Evolutionary conservation across 1,139 yeast genomes (phyloP).

Genomic region (Geotrichum restrictum): DNA sequence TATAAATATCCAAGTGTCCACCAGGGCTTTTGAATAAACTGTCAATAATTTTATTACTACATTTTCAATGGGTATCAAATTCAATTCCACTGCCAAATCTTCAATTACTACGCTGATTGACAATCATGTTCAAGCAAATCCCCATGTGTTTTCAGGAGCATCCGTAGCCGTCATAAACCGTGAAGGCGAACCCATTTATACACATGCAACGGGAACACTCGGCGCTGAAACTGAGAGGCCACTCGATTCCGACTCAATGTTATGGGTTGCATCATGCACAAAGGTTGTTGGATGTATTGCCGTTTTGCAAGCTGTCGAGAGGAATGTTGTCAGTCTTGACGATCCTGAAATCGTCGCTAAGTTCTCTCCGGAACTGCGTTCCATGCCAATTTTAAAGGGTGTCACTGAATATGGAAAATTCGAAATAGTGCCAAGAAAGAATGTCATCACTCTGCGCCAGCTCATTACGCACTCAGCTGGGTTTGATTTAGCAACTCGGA

Average conservation of each 20-base stretch:
- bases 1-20: no score
- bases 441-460: conserved; percentile 45
- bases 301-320: conserved; percentile 46
- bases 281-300: conserved; percentile 50
- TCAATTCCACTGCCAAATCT: no score
- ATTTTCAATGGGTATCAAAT: no score
- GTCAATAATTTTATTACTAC: no score
- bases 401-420: conserved; percentile 42
- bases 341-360: conserved; percentile 33
- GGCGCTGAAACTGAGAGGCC: conserved; percentile 27
- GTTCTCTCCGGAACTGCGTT: conserved; percentile 44
- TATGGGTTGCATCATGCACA: conserved; percentile 48
- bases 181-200: conserved; percentile 18
- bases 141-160: conserved; percentile 17
- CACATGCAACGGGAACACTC: conserved; percentile 27
- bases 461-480: conserved; percentile 48
- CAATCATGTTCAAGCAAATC: no score
- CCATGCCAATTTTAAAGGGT: conserved; percentile 44
- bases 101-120: no score
- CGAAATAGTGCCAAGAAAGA: conserved; percentile 39
- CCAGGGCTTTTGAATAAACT: no score
- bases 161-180: conserved; percentile 19
- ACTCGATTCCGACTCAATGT: conserved; percentile 36
- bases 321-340: conserved; percentile 45
- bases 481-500: conserved; percentile 33